A percentile compares a stretch with the other conserved stretches of the same genome.
Conservation (phyloP, 2,329 filamentous ascomycete genomes). For the Fusarium duplospermum region DNA sequence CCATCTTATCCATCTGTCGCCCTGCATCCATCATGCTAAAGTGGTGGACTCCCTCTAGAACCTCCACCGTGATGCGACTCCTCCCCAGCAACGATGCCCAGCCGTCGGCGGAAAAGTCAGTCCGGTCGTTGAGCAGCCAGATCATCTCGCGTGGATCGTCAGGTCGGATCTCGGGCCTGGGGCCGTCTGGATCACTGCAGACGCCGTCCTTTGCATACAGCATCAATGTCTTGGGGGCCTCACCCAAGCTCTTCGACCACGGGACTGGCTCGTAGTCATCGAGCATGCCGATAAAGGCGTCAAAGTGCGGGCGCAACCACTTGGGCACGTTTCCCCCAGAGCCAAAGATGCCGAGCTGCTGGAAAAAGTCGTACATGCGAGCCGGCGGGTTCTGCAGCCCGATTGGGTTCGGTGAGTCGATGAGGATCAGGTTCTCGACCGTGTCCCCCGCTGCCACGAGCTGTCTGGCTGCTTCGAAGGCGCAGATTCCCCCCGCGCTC, state of each 20-base stretch:
- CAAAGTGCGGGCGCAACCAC: slow-evolving; percentile 82
- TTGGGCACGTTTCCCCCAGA: slow-evolving; percentile 72
- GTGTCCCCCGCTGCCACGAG: slow-evolving; percentile 67
- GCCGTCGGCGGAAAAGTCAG: slow-evolving; percentile 65
- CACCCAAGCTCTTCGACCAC: slow-evolving; percentile 63
- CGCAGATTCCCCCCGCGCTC: slow-evolving; percentile 81
- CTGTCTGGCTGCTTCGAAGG: slow-evolving; percentile 73
- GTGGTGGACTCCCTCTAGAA: slow-evolving; percentile 29
- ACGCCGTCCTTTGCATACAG: slow-evolving; percentile 82
- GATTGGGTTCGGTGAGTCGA: slow-evolving; percentile 75
- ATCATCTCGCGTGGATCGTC: slow-evolving; percentile 70
- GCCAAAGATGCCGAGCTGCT: slow-evolving; percentile 76
- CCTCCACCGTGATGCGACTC: slow-evolving; percentile 19
- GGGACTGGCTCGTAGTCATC: slow-evolving; percentile 76
- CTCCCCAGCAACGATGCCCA: slow-evolving; percentile 36
- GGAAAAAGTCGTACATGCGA: slow-evolving; percentile 77
- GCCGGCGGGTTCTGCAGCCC: slow-evolving; percentile 75
- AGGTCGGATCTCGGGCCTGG: slow-evolving; percentile 59
- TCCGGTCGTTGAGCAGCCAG: slow-evolving; percentile 79
- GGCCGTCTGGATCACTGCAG: slow-evolving; percentile 73
- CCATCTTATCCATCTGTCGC: slow-evolving; percentile 34
- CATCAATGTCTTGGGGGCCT: slow-evolving; percentile 70
- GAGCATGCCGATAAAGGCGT: slow-evolving; percentile 74
- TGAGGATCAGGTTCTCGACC: slow-evolving; percentile 71
- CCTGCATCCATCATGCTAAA: slow-evolving; percentile 40